Evolutionary conservation across 805 yeast genomes (phyloP).

Genomic region (Spathaspora gorwiae): DNA sequence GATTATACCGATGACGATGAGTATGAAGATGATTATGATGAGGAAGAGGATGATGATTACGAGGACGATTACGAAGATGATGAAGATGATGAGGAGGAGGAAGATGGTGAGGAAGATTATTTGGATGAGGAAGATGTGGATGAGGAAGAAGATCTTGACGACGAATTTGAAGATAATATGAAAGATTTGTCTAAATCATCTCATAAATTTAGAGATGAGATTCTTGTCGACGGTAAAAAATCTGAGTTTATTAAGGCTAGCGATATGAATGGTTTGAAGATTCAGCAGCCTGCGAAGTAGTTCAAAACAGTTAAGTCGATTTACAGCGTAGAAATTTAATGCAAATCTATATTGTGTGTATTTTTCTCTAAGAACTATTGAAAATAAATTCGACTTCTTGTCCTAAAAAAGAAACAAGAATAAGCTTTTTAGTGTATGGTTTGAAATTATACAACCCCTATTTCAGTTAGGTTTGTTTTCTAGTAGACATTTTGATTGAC

Average conservation of each 20-base stretch:
- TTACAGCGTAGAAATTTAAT: not conserved
- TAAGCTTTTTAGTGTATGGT: no score
- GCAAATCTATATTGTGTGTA: not conserved
- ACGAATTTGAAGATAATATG: no score
- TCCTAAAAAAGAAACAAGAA: no score
- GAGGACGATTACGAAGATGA: conserved; percentile 14
- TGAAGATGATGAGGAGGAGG: conserved; percentile 12
- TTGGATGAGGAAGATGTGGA: not conserved
- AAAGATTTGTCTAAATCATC: no score
- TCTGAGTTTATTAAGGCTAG: not conserved
- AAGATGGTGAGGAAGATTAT: conserved; percentile 6
- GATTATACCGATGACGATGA: conserved; percentile 29
- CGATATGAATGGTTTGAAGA: not conserved
- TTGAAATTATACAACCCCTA: no score
- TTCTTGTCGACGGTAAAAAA: not conserved
- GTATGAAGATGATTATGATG: conserved; percentile 20
- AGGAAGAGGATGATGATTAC: conserved; percentile 13
- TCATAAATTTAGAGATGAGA: not conserved
- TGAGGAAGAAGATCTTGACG: not conserved
- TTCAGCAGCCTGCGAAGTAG: not conserved
- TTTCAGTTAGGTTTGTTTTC: no score
- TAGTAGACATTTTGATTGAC: no score
- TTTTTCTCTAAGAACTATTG: no score
- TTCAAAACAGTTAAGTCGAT: no score
- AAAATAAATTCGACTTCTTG: no score